A percentile compares a stretch with the other conserved stretches of the same genome.
Conservation (phyloP, 2,329 filamentous ascomycete species). For the Trichoderma sp. region DNA sequence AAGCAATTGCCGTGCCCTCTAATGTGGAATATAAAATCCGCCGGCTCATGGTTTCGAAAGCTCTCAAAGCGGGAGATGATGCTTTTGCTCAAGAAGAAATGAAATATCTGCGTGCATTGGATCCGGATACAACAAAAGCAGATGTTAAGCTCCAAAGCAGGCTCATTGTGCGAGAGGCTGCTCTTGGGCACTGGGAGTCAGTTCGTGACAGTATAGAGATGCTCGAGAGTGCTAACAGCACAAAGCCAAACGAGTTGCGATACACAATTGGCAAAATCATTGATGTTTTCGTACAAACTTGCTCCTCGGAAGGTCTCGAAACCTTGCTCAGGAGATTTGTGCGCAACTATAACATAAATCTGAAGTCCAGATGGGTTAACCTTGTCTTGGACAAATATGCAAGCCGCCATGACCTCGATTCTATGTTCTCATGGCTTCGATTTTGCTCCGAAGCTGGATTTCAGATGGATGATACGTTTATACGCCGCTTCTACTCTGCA, state of each 20-base stretch:
- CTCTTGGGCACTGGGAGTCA: conserved; percentile 37
- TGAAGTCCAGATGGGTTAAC: conserved; percentile 39
- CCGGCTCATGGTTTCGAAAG: conserved; percentile 36
- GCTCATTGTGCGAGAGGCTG: conserved; percentile 38
- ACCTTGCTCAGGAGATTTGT: conserved; percentile 38
- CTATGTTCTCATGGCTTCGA: conserved; percentile 40
- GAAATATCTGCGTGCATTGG: conserved; percentile 32
- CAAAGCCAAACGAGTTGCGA: conserved; percentile 35
- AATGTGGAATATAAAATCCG: conserved; percentile 38
- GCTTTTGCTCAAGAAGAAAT: conserved; percentile 37
- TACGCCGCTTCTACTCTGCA: conserved; percentile 36
- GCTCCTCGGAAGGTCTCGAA: conserved; percentile 38
- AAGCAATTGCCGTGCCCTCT: conserved; percentile 28
- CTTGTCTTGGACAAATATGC: conserved; percentile 40
- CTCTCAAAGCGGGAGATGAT: conserved; percentile 38
- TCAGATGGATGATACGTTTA: conserved; percentile 38
- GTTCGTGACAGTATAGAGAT: conserved; percentile 33
- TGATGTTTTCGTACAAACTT: conserved; percentile 38
- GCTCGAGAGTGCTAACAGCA: conserved; percentile 32
- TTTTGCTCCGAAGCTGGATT: conserved; percentile 40
- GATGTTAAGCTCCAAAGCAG: conserved; percentile 39
- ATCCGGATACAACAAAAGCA: conserved; percentile 29
- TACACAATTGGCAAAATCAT: conserved; percentile 41
- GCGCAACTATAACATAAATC: conserved; percentile 35
- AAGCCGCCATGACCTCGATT: conserved; percentile 36